Base-by-base conservation (phyloP, 1,139 yeast genomes). In the Pichia cactophila region DNA sequence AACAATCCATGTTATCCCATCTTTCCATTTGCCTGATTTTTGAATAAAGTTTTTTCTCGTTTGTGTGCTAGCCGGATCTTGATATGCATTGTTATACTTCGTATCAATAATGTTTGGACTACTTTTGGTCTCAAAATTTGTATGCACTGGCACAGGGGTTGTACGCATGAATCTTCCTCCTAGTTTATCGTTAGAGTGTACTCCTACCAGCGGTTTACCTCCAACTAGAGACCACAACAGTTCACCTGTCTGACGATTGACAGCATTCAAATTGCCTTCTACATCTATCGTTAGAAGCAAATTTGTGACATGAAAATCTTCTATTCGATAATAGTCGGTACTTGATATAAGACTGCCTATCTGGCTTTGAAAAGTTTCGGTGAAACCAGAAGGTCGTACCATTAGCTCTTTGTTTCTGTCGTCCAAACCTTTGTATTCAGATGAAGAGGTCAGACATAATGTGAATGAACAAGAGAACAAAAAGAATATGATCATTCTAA, bases 201-300 rank as follows among this genome's bases (percentile, higher is more conserved):
- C 51, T 1, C 48, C 50, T 12, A 78, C 80, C 43, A 78, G 61
- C 0, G 83, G 79, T 26, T 70, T 75, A 37, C 71, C 74, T 4
- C 77, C 73, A 1, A 76, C 78, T 12, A 90, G 68, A 0, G 89
- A 77, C 98, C 98, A 92, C 17, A 84, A 62, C 20, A 83, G 67
- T 40, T 80, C 77, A 1, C 98, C 98, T 0, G 86, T 80, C 50
- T 78, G 73, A 53, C 98, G 72, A 56, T 84, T 83, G 14, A 92
- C 67, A 0, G 94, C 96, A 63, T 88, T 94, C 20, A 92, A 65
- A 31, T 86, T 82, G 1, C 98, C 98, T 60, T 92, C 97, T 2
- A 90, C 77, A 58, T 92, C 95, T 29, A 95, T 81, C 1, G 87
- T 80, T 17, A 90, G 66, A 2, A 89, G 65, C 28, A 84, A 62